phyloP scores from a whole-genome alignment of 139 green algal genomes.

The Chlamydomonas sp. region DNA sequence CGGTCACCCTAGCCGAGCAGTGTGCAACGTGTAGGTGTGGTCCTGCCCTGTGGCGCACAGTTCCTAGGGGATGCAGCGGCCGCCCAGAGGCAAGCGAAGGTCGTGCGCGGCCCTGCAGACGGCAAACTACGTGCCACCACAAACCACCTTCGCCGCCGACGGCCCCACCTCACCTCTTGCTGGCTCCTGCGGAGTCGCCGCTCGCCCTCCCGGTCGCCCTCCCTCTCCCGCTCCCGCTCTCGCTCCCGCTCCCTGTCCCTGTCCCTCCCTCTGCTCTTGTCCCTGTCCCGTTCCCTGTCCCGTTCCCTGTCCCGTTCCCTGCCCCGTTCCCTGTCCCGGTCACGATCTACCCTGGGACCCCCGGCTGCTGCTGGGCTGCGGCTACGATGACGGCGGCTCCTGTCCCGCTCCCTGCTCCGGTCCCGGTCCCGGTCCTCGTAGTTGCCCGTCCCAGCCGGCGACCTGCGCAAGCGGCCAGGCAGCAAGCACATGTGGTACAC shows the following conservation, averaged over 20 bases:
- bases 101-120: too few species aligned
- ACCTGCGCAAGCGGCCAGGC: too few species aligned
- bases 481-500: too few species aligned
- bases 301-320: not conserved
- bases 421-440: not conserved
- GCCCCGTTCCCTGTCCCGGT: constrained; percentile 6
- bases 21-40: too few species aligned
- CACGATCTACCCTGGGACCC: not conserved
- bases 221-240: not conserved
- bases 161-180: not conserved
- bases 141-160: not conserved
- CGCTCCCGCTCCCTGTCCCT: not conserved
- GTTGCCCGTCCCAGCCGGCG: not conserved
- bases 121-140: too few species aligned
- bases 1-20: too few species aligned
- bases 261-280: not conserved
- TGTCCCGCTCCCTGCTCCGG: not conserved
- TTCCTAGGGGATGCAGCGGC: too few species aligned
- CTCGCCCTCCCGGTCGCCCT: not conserved
- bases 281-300: not conserved
- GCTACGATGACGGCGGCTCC: not conserved
- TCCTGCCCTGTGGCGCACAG: too few species aligned
- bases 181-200: too few species aligned
- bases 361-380: not conserved
- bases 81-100: too few species aligned